Evolutionary conservation across 1,284 basidiomycete species (phyloP).

Genomic region (Boletus sp.): DNA sequence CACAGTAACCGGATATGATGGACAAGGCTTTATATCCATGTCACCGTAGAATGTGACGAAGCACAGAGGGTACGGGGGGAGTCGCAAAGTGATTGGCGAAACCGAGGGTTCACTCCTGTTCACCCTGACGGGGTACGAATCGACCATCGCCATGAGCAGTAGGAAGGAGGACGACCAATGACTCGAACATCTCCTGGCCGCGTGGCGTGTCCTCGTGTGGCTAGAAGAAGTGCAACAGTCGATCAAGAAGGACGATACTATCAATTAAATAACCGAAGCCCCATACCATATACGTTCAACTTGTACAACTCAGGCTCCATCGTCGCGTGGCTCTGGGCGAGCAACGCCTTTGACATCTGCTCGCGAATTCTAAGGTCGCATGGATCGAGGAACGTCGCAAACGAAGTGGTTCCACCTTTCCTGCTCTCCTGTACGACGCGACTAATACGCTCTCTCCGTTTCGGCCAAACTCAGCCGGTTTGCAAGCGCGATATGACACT

Average conservation of each 20-base stretch:
- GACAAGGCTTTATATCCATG: slow-evolving; percentile 43
- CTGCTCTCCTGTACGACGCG: slow-evolving; percentile 38
- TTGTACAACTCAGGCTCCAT: not conserved
- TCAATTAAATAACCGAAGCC: slow-evolving; percentile 21
- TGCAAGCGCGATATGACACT: slow-evolving; percentile 6
- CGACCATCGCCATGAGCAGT: slow-evolving; percentile 44
- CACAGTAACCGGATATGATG: slow-evolving; percentile 37
- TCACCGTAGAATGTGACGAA: slow-evolving; percentile 45
- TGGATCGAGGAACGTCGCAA: slow-evolving; percentile 36
- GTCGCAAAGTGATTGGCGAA: slow-evolving; percentile 10
- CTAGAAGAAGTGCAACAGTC: slow-evolving; percentile 29
- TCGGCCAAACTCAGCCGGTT: slow-evolving; percentile 18
- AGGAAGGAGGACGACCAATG: slow-evolving; percentile 44
- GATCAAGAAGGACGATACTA: slow-evolving; percentile 1
- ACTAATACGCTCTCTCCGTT: slow-evolving; percentile 8
- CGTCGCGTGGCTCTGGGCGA: slow-evolving; percentile 8
- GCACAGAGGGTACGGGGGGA: slow-evolving; percentile 14
- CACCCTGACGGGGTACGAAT: slow-evolving; percentile 37
- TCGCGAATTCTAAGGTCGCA: slow-evolving; percentile 15
- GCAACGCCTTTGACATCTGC: slow-evolving; percentile 35
- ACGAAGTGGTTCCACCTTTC: slow-evolving; percentile 38
- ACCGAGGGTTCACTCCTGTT: slow-evolving; percentile 29
- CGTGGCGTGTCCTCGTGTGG: slow-evolving; percentile 40
- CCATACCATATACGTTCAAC: slow-evolving; percentile 42
- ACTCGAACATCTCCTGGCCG: slow-evolving; percentile 41